A percentile compares a stretch with the other conserved stretches of the same genome.
Conservation (phyloP, 1,139 yeast genomes). For the Geotrichum bryndzae region DNA sequence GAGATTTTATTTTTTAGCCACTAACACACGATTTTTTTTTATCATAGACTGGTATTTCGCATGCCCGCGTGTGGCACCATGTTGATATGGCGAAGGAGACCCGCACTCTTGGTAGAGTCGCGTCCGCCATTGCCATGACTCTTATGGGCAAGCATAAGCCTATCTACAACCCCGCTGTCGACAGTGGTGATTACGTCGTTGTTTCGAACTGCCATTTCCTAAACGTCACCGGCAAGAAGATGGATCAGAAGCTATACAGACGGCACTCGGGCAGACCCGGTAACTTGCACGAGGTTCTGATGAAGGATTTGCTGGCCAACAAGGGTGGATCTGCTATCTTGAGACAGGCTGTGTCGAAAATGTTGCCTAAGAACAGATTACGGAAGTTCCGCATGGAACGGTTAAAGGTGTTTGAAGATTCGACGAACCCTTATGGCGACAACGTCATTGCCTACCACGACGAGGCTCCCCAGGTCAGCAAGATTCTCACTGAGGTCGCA, state of each 20-base stretch:
- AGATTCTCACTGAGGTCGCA: conserved; percentile 13
- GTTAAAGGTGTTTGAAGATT: conserved; percentile 80
- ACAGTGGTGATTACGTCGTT: conserved; percentile 94
- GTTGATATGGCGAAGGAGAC: conserved; percentile 80
- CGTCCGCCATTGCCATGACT: conserved; percentile 78
- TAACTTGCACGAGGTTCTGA: conserved; percentile 71
- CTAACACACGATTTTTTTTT: not conserved
- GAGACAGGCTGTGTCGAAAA: conserved; percentile 83
- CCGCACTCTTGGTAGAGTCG: conserved; percentile 87
- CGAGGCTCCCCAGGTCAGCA: conserved; percentile 39
- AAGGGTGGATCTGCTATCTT: conserved; percentile 82
- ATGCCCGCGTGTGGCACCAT: conserved; percentile 92
- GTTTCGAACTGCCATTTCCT: conserved; percentile 85
- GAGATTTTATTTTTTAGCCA: not conserved
- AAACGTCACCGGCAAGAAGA: conserved; percentile 75
- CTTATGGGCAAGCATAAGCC: conserved; percentile 94
- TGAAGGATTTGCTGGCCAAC: conserved; percentile 70
- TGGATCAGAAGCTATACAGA: conserved; percentile 82
- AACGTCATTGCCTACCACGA: conserved; percentile 85
- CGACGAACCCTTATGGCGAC: conserved; percentile 76
- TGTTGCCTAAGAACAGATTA: conserved; percentile 88
- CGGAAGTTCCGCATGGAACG: conserved; percentile 77
- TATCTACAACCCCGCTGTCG: conserved; percentile 63
- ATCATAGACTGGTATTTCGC: conserved; percentile 57
- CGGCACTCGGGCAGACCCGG: conserved; percentile 91